A percentile compares a stretch with the other conserved stretches of the same genome.
These are phyloP conservation scores for Bacidia rubella DNA, from an alignment of 495 filamentous ascomycete genomes.

Conservation along the genomic window DNA sequence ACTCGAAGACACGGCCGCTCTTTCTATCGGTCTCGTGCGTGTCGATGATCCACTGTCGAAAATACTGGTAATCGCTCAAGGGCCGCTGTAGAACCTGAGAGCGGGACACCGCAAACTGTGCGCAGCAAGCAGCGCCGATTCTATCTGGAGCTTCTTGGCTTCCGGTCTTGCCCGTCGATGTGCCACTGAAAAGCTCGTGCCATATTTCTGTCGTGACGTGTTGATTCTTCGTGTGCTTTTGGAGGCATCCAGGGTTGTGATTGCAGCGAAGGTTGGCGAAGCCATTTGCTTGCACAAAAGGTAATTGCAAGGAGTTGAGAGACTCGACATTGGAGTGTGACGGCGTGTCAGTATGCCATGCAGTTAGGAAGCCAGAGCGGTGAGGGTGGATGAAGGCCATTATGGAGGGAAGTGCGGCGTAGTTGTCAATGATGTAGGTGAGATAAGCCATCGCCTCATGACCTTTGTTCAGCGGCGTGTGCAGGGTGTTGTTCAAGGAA, in stretches of 20 bases:
- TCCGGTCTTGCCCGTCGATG: not conserved
- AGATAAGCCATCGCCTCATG: slow-evolving; percentile 37
- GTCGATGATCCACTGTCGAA: slow-evolving; percentile 33
- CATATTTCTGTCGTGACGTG: slow-evolving; percentile 25
- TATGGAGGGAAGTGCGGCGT: slow-evolving; percentile 31
- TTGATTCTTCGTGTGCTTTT: slow-evolving; percentile 24
- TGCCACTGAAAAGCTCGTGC: slow-evolving; percentile 21
- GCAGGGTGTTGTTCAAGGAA: slow-evolving; percentile 7
- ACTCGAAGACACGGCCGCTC: slow-evolving; percentile 37
- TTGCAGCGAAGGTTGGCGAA: slow-evolving; percentile 39
- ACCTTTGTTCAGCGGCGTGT: slow-evolving; percentile 32
- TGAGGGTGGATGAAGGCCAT: slow-evolving; percentile 39
- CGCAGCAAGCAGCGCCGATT: slow-evolving; percentile 2
- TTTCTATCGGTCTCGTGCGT: slow-evolving; percentile 33
- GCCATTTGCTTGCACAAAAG: slow-evolving; percentile 30
- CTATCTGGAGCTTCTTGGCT: not conserved
- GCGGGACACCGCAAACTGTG: slow-evolving; percentile 5
- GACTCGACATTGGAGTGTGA: slow-evolving; percentile 21
- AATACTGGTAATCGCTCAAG: slow-evolving; percentile 40
- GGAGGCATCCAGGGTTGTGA: slow-evolving; percentile 32
- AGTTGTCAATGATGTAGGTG: slow-evolving; percentile 39
- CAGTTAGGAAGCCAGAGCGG: slow-evolving; percentile 24
- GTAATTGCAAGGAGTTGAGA: slow-evolving; percentile 26
- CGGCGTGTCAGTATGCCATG: slow-evolving; percentile 32
- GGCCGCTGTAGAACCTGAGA: slow-evolving; percentile 33